Evolutionary conservation across 495 filamentous ascomycete species (phyloP), one percentile per base, ranked within the genome.

Genomic region (Daldinia childiae): DNA sequence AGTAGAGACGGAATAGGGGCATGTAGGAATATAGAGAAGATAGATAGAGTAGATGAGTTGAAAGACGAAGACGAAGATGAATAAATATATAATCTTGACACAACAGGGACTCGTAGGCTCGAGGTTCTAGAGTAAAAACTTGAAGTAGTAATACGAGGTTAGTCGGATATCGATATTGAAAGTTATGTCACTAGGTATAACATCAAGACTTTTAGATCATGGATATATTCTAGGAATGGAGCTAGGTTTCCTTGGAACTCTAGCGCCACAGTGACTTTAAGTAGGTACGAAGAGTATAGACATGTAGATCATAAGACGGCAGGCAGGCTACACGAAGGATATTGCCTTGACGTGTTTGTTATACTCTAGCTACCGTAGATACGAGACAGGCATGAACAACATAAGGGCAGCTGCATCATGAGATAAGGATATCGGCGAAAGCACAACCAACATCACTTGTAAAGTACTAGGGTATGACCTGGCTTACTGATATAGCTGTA

Each of bases 401-500:
- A 51, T 26, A 30, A 30, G 57, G 57, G 62, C 62, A 66, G 21
- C 50, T 66, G 58, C 51, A 52, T 41, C 58, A 34, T 26, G 21
- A 58, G 50, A 62, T 50, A 62, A 66, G 41, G 27, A 32, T 15
- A 56, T 4, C 6, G 2, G 30, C 39, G 61, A 60, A 58, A 45
- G 17, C 3, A 19, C 12, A 43, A 62, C 29, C 21, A 26, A 57
- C 12, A 41, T 4, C 21, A 48, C 34, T 50, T 17, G 19, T 6
- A 54, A 8, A 30, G 8, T 43, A 52, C 58, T 4, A 54, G 59
- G 50, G 54, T 30, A 48, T 36, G 4, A 19, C 34, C 29, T 59
- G 63, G 52, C 58, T 63, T 41, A 67, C 63, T 58, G 50, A 67
- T 29, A 26, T 54, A 62, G 51, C 39, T 55, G 50, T 59, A 59